Conservation (phyloP, 441 rosid genomes). For the Flueggea neowawraea region DNA sequence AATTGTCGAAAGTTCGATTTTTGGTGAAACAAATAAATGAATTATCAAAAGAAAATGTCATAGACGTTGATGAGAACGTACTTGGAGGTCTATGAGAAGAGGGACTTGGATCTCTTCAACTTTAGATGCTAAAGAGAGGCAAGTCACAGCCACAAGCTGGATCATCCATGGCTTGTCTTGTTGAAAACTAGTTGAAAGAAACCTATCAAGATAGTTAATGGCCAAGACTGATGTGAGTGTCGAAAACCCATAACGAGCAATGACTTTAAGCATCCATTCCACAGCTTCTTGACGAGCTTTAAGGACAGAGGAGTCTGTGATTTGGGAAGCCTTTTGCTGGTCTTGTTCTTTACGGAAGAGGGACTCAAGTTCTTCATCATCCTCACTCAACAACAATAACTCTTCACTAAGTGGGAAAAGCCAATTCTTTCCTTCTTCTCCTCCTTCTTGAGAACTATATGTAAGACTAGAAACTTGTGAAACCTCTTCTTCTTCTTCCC, state of each 20-base stretch:
- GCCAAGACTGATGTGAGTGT: conserved; percentile 46
- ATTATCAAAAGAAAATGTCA: neutral
- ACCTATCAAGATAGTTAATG: conserved; percentile 49
- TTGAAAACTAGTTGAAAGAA: conserved; percentile 22
- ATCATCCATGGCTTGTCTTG: no score
- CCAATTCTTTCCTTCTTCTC: neutral
- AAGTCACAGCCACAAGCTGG: conserved; percentile 42
- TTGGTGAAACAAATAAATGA: no score
- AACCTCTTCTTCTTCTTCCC: conserved; percentile 25
- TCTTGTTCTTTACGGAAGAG: conserved; percentile 32
- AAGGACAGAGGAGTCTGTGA: conserved; percentile 8
- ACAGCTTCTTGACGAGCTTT: conserved; percentile 37
- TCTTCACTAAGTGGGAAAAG: conserved; percentile 25
- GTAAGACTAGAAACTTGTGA: neutral
- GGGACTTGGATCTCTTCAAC: no score
- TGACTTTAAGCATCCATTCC: conserved; percentile 48
- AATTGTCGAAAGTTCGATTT: no score
- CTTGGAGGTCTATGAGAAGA: conserved; percentile 46
- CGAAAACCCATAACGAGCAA: conserved; percentile 34
- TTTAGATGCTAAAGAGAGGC: conserved; percentile 54
- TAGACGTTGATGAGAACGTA: conserved; percentile 1
- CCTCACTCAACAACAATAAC: conserved; percentile 23
- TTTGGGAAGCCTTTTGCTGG: conserved; percentile 9
- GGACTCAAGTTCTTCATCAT: conserved; percentile 31
- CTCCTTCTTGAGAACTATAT: neutral